Evolutionary conservation across 148 eudicot species (phyloP).

Genomic region (Cornus kousa): DNA sequence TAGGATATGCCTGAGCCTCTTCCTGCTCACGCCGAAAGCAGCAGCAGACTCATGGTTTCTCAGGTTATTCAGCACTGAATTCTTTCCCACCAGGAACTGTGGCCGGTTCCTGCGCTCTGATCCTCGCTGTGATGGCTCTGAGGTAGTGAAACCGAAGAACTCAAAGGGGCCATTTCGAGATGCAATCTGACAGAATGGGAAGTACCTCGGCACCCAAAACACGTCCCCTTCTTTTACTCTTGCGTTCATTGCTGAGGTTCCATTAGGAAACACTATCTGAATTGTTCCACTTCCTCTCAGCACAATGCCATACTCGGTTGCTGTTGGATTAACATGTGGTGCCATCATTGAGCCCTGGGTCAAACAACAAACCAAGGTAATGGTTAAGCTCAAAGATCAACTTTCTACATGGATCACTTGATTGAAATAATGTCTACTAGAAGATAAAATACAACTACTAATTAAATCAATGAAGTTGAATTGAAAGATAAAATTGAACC

Average conservation of each 20-base stretch:
- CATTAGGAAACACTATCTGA: constrained; percentile 80
- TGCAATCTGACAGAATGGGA: constrained; percentile 91
- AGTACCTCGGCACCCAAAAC: constrained; percentile 78
- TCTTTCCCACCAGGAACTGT: constrained; percentile 69
- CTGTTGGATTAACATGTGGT: constrained; percentile 81
- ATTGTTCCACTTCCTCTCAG: constrained; percentile 60
- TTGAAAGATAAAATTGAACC: no score
- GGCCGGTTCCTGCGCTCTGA: constrained; percentile 62
- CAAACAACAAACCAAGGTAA: not conserved
- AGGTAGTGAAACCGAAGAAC: constrained; percentile 83
- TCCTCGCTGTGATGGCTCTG: no score
- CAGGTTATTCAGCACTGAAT: constrained; percentile 57
- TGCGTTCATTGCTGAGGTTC: constrained; percentile 65
- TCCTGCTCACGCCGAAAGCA: constrained; percentile 62
- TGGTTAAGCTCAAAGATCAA: not conserved
- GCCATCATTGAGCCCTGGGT: constrained; percentile 90
- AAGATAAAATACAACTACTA: not conserved
- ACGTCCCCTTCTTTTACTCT: constrained; percentile 68
- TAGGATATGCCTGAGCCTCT: constrained; percentile 32
- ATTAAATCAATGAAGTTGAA: no score
- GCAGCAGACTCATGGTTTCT: constrained; percentile 66
- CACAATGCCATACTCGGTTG: constrained; percentile 75
- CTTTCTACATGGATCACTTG: constrained; percentile 54
- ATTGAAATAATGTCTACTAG: not conserved
- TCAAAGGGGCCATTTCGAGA: constrained; percentile 71